Conservation (phyloP, 805 yeast species). For the Ogataea nitratoaversa region DNA sequence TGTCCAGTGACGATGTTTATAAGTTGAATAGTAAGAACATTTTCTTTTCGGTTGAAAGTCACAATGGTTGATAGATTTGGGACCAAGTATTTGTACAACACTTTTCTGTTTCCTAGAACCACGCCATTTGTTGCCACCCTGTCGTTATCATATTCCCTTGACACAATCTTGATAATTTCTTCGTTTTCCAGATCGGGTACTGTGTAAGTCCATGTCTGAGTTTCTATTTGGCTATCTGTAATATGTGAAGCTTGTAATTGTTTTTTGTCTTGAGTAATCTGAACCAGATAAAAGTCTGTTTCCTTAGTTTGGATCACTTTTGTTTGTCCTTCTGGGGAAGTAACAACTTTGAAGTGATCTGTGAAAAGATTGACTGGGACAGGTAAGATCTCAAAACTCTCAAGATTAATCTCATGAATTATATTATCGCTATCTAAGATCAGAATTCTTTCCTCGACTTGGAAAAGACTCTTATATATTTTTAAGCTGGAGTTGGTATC, state of each 20-base stretch:
- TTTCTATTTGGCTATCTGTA: neutral
- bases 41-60: constrained; percentile 26
- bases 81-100: constrained; percentile 77
- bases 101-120: constrained; percentile 64
- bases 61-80: constrained; percentile 63
- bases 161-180: constrained; percentile 36
- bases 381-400: neutral
- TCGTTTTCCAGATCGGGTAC: constrained; percentile 22
- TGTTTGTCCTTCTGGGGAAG: constrained; percentile 1
- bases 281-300: constrained; percentile 13
- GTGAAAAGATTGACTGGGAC: constrained; percentile 1
- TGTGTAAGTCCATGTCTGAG: constrained; percentile 18
- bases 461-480: constrained; percentile 4
- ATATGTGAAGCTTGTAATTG: constrained; percentile 14
- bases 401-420: constrained; percentile 9
- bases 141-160: constrained; percentile 36
- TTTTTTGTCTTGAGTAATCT: constrained; percentile 1
- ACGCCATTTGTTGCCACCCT: constrained; percentile 59
- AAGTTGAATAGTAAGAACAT: constrained; percentile 43
- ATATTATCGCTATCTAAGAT: constrained; percentile 3
- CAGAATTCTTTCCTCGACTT: constrained; percentile 6
- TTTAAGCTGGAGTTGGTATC: constrained; percentile 4
- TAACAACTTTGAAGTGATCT: constrained; percentile 7
- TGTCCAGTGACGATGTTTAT: constrained; percentile 72
- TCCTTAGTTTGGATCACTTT: constrained; percentile 12